A percentile compares a stretch with the other conserved stretches of the same genome.
Evolutionary conservation across 2,329 filamentous ascomycete genomes (phyloP).

Genomic region (Teratosphaeria nubilosa): DNA sequence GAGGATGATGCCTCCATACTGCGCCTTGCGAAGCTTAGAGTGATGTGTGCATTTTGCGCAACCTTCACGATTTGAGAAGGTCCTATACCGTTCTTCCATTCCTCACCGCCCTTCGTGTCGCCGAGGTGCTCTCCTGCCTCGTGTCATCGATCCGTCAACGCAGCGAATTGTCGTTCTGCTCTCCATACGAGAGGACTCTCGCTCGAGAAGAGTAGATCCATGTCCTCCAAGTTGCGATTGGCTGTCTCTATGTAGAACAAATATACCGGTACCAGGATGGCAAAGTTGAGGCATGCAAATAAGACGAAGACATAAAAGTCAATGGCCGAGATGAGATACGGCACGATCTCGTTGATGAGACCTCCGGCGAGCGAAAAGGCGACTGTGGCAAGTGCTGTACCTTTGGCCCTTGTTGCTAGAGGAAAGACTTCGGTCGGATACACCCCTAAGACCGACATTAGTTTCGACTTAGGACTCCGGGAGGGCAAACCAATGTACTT

Average conservation of each 20-base stretch:
- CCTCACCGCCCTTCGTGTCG: background rate
- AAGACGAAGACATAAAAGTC: slow-evolving; percentile 1
- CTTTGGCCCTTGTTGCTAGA: slow-evolving; percentile 1
- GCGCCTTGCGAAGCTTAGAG: slow-evolving; percentile 16
- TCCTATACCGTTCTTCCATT: background rate
- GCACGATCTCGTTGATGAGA: background rate
- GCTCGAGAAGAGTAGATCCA: slow-evolving; percentile 1
- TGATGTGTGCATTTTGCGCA: background rate
- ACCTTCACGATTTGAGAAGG: background rate
- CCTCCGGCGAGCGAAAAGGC: slow-evolving; percentile 1
- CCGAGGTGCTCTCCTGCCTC: background rate
- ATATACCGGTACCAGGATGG: slow-evolving; percentile 1
- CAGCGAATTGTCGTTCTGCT: slow-evolving; percentile 1
- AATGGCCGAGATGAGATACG: slow-evolving; percentile 1
- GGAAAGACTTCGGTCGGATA: slow-evolving; percentile 1
- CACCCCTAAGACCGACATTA: background rate
- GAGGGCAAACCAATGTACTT: background rate
- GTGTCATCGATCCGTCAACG: slow-evolving; percentile 1
- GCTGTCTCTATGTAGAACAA: slow-evolving; percentile 1
- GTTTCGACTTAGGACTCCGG: background rate
- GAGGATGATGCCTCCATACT: slow-evolving; percentile 9
- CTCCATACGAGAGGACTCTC: background rate
- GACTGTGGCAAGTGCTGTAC: slow-evolving; percentile 1
- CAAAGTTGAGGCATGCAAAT: background rate
- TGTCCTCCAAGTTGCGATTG: slow-evolving; percentile 1